Conservation (phyloP, 768 basidiomycete genomes). For the Nevesoporus exiguus region DNA sequence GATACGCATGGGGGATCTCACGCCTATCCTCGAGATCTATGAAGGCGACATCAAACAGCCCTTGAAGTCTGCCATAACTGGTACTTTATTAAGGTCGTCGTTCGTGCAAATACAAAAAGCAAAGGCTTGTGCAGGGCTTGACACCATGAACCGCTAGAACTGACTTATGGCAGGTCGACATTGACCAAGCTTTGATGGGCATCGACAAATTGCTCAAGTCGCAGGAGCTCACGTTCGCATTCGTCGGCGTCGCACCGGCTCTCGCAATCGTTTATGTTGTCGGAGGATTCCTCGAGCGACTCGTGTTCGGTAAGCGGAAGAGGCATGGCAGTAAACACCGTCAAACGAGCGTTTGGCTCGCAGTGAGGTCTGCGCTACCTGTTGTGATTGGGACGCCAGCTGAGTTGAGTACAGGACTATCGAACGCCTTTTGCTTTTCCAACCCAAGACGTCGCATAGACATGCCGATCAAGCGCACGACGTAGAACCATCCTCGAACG, state of each 20-base stretch:
- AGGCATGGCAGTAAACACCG: constrained; percentile 56
- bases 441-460: constrained; percentile 32
- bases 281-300: constrained; percentile 47
- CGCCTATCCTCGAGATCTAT: constrained; percentile 81
- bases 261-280: constrained; percentile 73
- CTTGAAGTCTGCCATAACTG: constrained; percentile 72
- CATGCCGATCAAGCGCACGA: constrained; percentile 3
- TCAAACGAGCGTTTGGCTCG: constrained; percentile 60
- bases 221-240: constrained; percentile 94
- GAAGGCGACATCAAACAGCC: constrained; percentile 92
- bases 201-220: constrained; percentile 93
- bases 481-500: constrained; percentile 11
- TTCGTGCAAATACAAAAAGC: constrained; percentile 96
- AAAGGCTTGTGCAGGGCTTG: constrained; percentile 50
- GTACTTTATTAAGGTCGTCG: constrained; percentile 77
- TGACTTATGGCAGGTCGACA: constrained; percentile 63
- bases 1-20: constrained; percentile 79
- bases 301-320: constrained; percentile 51
- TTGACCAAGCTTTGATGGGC: constrained; percentile 84
- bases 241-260: constrained; percentile 92
- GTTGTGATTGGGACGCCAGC: background rate
- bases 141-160: background rate
- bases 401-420: constrained; percentile 45
- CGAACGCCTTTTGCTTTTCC: constrained; percentile 62
- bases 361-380: constrained; percentile 52